Evolutionary conservation across 352 stramenopile species (phyloP).

Genomic region (Phytophthora syringae): DNA sequence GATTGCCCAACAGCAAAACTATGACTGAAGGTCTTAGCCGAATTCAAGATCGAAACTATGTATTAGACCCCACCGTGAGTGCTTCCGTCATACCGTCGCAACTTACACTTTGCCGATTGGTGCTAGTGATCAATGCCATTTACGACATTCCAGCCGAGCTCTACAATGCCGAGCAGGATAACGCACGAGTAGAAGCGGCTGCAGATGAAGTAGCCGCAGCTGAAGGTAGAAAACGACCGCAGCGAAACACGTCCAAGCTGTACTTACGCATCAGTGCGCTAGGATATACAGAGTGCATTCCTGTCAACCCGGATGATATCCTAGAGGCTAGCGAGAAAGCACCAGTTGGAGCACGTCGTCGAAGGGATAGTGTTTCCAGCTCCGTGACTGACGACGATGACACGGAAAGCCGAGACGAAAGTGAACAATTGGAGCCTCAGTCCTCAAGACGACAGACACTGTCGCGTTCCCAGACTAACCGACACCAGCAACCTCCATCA

Average conservation of each 20-base stretch:
- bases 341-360: constrained; percentile 45
- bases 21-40: constrained; percentile 51
- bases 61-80: constrained; percentile 52
- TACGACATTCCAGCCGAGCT: constrained; percentile 84
- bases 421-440: constrained; percentile 22
- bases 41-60: constrained; percentile 52
- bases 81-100: constrained; percentile 59
- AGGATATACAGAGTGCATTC: constrained; percentile 81
- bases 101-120: constrained; percentile 78
- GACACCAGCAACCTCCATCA: background rate
- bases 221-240: constrained; percentile 34
- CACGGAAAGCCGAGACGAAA: constrained; percentile 22
- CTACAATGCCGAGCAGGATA: constrained; percentile 66
- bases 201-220: constrained; percentile 31
- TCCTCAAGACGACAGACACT: constrained; percentile 6
- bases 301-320: constrained; percentile 64
- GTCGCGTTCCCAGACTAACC: constrained; percentile 9
- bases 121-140: constrained; percentile 81
- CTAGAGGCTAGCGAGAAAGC: constrained; percentile 52
- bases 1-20: constrained; percentile 44
- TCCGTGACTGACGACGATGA: constrained; percentile 44
- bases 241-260: constrained; percentile 44
- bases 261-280: constrained; percentile 80
- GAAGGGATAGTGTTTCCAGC: constrained; percentile 38
- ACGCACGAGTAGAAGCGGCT: constrained; percentile 33